A percentile compares a stretch with the other conserved stretches of the same genome.
phyloP scores from a whole-genome alignment of 177 flowering plant species.

The Vitis hybrid region DNA sequence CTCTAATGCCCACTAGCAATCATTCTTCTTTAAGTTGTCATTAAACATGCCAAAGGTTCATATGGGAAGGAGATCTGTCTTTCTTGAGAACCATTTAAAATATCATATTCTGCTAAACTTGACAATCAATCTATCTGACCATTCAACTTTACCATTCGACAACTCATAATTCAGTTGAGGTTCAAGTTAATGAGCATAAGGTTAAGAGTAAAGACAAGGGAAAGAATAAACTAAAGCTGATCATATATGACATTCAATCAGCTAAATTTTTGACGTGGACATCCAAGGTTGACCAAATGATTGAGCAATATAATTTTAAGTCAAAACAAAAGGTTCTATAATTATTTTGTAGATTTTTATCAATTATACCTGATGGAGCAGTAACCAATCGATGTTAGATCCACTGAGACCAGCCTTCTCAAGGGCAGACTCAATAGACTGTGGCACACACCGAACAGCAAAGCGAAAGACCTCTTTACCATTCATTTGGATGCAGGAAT shows the following conservation, averaged over 20 bases:
- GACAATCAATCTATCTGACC: too few species aligned
- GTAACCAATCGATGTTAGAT: slow-evolving; percentile 80
- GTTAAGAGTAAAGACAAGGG: not conserved
- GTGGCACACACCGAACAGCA: slow-evolving; percentile 81
- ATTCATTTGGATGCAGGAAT: slow-evolving; percentile 84
- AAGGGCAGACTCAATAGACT: slow-evolving; percentile 72
- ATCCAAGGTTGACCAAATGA: not conserved
- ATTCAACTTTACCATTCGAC: not conserved
- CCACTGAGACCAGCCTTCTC: slow-evolving; percentile 61
- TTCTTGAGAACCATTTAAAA: not conserved
- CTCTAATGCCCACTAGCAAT: too few species aligned
- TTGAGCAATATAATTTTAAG: not conserved
- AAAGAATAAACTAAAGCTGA: not conserved
- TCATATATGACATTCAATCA: not conserved
- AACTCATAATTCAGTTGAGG: not conserved
- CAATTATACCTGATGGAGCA: slow-evolving; percentile 90
- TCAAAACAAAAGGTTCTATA: too few species aligned
- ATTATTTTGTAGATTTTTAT: not conserved
- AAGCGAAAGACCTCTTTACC: slow-evolving; percentile 96
- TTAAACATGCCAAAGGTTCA: too few species aligned
- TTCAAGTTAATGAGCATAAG: not conserved
- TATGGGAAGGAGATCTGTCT: too few species aligned
- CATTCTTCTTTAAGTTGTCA: too few species aligned
- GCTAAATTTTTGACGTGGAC: not conserved
- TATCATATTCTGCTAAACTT: not conserved